Percentiles rank a stretch among this genome's conserved stretches.
Evolutionary conservation across 192 early-diverging fungal genomes (phyloP).

Genomic region (Allomyces macrogynus): DNA sequence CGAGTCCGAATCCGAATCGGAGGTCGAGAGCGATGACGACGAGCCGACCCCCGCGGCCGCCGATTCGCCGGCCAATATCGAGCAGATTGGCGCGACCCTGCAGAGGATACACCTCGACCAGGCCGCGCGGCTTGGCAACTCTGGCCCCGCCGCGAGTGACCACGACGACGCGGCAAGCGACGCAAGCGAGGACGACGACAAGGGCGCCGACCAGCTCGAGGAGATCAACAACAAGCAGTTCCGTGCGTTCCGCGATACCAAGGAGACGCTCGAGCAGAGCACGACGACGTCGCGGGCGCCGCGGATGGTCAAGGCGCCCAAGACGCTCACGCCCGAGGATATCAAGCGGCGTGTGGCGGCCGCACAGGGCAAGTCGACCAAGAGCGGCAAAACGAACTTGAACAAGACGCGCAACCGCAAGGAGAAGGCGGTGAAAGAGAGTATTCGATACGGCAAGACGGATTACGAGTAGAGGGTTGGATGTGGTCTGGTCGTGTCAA

Average conservation of each 20-base stretch:
- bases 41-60: slow-evolving; percentile 5
- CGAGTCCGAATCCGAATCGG: slow-evolving; percentile 17
- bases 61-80: background rate
- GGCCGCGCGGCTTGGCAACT: background rate
- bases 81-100: slow-evolving; percentile 7
- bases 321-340: background rate
- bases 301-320: background rate
- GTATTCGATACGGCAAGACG: no score
- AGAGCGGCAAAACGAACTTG: background rate
- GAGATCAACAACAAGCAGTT: slow-evolving; percentile 18
- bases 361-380: background rate
- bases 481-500: no score
- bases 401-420: background rate
- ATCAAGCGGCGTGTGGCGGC: background rate
- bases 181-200: slow-evolving; percentile 15
- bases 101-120: background rate
- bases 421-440: background rate
- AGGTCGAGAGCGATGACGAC: slow-evolving; percentile 31
- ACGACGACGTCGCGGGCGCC: background rate
- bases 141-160: background rate
- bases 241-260: background rate
- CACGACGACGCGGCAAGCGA: slow-evolving; percentile 14
- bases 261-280: background rate
- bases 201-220: slow-evolving; percentile 9
- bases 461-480: no score